Base-by-base conservation (phyloP, 2,329 filamentous ascomycete genomes). In the Stagonosporopsis tanaceti region DNA sequence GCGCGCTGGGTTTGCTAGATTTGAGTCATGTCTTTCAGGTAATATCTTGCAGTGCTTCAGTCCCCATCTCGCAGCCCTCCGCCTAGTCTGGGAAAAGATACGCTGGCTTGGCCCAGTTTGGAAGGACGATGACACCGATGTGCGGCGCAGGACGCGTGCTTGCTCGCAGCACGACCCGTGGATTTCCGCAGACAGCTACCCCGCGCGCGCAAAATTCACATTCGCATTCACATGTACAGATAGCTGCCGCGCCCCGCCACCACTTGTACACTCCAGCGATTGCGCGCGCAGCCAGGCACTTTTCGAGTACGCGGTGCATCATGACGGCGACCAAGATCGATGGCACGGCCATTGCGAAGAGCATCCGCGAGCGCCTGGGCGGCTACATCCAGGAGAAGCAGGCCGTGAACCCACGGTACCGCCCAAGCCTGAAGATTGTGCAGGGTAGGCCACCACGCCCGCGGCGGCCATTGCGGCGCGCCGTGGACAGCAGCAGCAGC, bases 321-420 rank as follows among this genome's bases (percentile, higher is more conserved):
- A 98, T 97, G 93, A 87, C 87, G 68, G 94, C 92, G 67, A 87
- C 85, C 70, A 97, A 93, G 83, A 95, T 99, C 72, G 95, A 99
- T 82, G 95, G 95, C 82, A 97, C 89, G 54, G 92, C 92, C 76
- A 93, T 98, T 81, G 95, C 95, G 68, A 96, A 94, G 82, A 85
- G 83, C 75, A 97, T 98, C 76, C 89, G 95, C 61, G 91, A 93
- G 81, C 85, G 85, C 61, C 85, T 99, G 70, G 89, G 89, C 70
- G 81, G 81, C 44, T 89, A 97, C 78, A 96, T 99, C 78, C 85
- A 87, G 67, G 83, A 91, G 76, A 90, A 88, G 76, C 94, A 97
- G 79, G 85, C 87, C 79, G 78, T 83, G 60, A 97, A 97, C 76
- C 90, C 94, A 38, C 86, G 93, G 69, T 99, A 93, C 83, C 88